Evolutionary conservation across 768 basidiomycete genomes (phyloP).

Genomic region (Trametes punicea): DNA sequence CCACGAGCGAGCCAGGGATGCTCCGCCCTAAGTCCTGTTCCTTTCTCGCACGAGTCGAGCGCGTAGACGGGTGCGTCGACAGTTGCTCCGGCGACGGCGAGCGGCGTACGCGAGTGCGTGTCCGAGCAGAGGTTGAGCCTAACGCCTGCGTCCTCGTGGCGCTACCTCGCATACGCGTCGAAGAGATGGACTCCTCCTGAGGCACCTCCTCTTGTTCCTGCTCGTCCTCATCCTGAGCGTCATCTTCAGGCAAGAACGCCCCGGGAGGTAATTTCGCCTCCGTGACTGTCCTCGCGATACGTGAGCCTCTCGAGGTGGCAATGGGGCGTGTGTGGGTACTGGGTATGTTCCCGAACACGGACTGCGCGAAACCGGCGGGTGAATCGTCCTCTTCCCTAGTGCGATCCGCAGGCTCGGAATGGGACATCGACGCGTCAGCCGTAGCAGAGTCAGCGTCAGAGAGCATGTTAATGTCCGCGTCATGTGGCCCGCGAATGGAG

Average conservation of each 20-base stretch:
- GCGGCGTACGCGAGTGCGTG: slow-evolving; percentile 10
- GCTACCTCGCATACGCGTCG: neutral
- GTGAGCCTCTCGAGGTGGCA: slow-evolving; percentile 17
- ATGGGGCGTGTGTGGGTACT: slow-evolving; percentile 3
- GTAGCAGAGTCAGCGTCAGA: slow-evolving; percentile 10
- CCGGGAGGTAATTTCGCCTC: slow-evolving; percentile 39
- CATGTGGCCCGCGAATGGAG: slow-evolving; percentile 7
- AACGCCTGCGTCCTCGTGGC: neutral
- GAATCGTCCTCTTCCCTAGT: slow-evolving; percentile 21
- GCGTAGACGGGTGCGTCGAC: slow-evolving; percentile 2
- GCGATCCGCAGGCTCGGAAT: slow-evolving; percentile 21
- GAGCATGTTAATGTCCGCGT: slow-evolving; percentile 19
- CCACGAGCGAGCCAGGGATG: slow-evolving; percentile 31
- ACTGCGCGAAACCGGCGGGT: slow-evolving; percentile 27
- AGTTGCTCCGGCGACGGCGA: slow-evolving; percentile 4
- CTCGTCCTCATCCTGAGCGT: slow-evolving; percentile 24
- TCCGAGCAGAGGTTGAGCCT: neutral
- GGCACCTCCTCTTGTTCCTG: neutral
- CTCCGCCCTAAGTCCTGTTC: slow-evolving; percentile 21
- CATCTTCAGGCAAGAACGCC: slow-evolving; percentile 44
- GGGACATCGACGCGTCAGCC: slow-evolving; percentile 5
- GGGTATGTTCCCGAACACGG: slow-evolving; percentile 27
- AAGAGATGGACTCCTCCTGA: slow-evolving; percentile 2
- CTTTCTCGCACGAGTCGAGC: slow-evolving; percentile 5
- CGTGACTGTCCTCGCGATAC: slow-evolving; percentile 22